Conservation (phyloP, 2,329 filamentous ascomycete genomes). For the Tolypocladium endophyticum region DNA sequence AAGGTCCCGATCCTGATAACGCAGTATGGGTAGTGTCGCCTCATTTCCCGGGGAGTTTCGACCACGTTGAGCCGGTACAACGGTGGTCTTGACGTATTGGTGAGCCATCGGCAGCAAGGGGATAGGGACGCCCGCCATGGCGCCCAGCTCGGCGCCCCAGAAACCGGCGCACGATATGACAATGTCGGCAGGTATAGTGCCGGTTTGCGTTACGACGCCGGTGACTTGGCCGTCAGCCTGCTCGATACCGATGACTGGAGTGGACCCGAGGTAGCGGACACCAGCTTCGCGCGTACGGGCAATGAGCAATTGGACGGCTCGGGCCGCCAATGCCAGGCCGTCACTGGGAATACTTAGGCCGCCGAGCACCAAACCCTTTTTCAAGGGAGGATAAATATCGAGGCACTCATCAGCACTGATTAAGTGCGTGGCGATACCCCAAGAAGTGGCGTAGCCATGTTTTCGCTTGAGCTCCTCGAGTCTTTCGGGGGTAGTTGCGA, state of each 20-base stretch:
- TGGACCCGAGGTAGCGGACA: constrained; percentile 45
- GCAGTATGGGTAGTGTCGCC: constrained; percentile 45
- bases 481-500: constrained; percentile 49
- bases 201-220: constrained; percentile 39
- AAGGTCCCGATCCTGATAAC: constrained; percentile 52
- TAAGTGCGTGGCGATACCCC: constrained; percentile 46
- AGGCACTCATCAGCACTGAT: constrained; percentile 41
- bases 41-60: constrained; percentile 30
- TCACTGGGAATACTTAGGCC: constrained; percentile 51
- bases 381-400: constrained; percentile 42
- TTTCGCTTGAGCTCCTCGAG: constrained; percentile 53
- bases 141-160: constrained; percentile 55
- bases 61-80: constrained; percentile 31
- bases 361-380: constrained; percentile 41
- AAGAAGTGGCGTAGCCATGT: constrained; percentile 48
- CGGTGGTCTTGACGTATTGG: constrained; percentile 52
- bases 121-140: constrained; percentile 46
- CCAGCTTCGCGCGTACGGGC: constrained; percentile 45
- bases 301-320: constrained; percentile 51
- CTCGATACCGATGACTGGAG: constrained; percentile 47
- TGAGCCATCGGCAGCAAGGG: constrained; percentile 52
- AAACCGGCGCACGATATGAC: constrained; percentile 54
- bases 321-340: constrained; percentile 48
- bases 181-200: constrained; percentile 45
- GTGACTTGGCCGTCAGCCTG: constrained; percentile 37